A percentile compares a stretch with the other conserved stretches of the same genome.
Evolutionary conservation across 257 asterid genomes (phyloP).

Genomic region (Cruciata laevipes): DNA sequence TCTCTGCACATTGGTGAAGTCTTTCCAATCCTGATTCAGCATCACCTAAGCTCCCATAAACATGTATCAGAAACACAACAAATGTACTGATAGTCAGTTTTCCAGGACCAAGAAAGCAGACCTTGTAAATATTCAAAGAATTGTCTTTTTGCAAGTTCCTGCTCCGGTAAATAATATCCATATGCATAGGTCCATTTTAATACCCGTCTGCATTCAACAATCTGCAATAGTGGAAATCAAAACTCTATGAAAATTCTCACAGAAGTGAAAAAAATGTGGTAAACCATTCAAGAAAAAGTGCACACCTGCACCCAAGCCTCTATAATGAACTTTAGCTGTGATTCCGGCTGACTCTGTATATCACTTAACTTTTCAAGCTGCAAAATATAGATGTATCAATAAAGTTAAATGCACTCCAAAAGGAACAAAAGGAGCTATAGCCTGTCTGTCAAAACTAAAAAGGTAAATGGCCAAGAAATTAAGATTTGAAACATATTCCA

Average conservation of each 20-base stretch:
- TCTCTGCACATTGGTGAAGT: constrained; percentile 98
- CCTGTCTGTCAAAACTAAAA: neutral
- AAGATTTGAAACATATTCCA: neutral
- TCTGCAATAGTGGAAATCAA: constrained; percentile 44
- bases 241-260: neutral
- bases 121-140: constrained; percentile 98
- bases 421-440: neutral
- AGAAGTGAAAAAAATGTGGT: neutral
- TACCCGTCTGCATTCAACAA: constrained; percentile 95
- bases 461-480: neutral
- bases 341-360: constrained; percentile 77
- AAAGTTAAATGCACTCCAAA: neutral
- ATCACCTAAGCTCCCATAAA: constrained; percentile 50
- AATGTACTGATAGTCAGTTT: neutral
- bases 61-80: neutral
- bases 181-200: constrained; percentile 97
- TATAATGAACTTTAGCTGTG: constrained; percentile 74
- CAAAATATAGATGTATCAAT: constrained; percentile 4
- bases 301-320: constrained; percentile 98
- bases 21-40: constrained; percentile 99
- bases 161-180: constrained; percentile 81
- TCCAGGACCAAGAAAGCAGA: constrained; percentile 21
- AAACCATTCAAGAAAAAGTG: neutral
- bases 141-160: constrained; percentile 59
- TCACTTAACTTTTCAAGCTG: constrained; percentile 95